Percentiles rank a stretch among this genome's conserved stretches.
These are phyloP conservation scores for Huntiella moniliformis DNA, from an alignment of 2,329 filamentous ascomycete species.

Conservation along the genomic window DNA sequence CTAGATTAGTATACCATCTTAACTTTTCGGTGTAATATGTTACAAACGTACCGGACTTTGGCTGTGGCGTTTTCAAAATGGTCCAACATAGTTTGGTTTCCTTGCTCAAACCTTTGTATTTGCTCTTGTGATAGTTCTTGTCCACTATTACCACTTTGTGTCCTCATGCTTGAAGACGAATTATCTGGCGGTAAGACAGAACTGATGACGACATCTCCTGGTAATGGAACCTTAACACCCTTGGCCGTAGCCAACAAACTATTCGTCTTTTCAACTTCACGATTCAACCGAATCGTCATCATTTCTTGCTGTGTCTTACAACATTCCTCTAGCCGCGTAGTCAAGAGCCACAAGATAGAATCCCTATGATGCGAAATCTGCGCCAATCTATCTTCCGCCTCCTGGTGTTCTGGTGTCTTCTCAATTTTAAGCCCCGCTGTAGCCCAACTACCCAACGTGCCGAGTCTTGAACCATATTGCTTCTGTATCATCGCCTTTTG, in stretches of 20 bases:
- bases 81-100: constrained; percentile 81
- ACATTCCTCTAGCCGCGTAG: constrained; percentile 55
- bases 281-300: constrained; percentile 74
- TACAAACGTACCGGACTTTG: constrained; percentile 61
- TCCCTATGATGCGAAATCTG: constrained; percentile 56
- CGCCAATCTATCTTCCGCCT: constrained; percentile 51
- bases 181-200: constrained; percentile 11
- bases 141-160: constrained; percentile 13
- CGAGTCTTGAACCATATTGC: constrained; percentile 47
- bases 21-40: background rate
- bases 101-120: constrained; percentile 79
- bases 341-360: constrained; percentile 65
- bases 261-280: constrained; percentile 78
- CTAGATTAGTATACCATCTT: background rate
- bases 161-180: constrained; percentile 14
- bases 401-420: constrained; percentile 45
- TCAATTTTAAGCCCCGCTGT: constrained; percentile 37
- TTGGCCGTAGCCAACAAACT: constrained; percentile 57
- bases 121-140: constrained; percentile 62
- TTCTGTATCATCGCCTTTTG: constrained; percentile 50
- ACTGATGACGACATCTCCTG: constrained; percentile 3
- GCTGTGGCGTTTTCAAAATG: constrained; percentile 88
- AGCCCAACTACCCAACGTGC: constrained; percentile 45
- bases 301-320: constrained; percentile 67
- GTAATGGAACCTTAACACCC: constrained; percentile 11